Percentiles rank a stretch among this genome's conserved stretches.
phyloP scores from a whole-genome alignment of 345 rosid genomes.

The Brassica incana region DNA sequence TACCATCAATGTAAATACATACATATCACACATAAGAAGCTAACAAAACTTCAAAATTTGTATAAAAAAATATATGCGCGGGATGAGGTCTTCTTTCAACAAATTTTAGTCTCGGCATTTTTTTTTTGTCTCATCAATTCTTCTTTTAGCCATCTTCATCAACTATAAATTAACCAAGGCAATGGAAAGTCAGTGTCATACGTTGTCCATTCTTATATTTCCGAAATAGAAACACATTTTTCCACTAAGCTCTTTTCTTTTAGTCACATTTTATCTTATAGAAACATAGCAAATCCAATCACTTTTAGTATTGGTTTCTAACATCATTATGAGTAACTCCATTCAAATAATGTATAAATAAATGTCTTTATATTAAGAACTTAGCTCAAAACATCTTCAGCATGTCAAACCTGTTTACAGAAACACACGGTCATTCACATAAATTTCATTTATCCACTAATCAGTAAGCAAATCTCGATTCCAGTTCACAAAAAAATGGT shows the following conservation, averaged over 20 bases:
- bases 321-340: background rate
- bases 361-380: background rate
- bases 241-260: background rate
- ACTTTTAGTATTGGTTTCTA: background rate
- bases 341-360: background rate
- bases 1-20: no score
- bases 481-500: background rate
- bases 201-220: background rate
- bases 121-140: background rate
- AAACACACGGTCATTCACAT: background rate
- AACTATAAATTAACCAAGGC: background rate
- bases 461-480: background rate
- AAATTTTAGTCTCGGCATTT: background rate
- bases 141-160: background rate
- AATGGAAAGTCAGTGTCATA: background rate
- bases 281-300: background rate
- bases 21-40: background rate
- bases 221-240: background rate
- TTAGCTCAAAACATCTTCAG: background rate
- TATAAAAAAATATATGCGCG: background rate
- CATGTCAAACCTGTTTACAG: background rate
- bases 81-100: background rate
- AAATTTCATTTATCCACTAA: background rate
- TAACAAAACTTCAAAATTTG: background rate
- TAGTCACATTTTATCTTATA: background rate